Evolutionary conservation across 2,329 filamentous ascomycete genomes (phyloP).

Genomic region (Claviceps quebecensis): DNA sequence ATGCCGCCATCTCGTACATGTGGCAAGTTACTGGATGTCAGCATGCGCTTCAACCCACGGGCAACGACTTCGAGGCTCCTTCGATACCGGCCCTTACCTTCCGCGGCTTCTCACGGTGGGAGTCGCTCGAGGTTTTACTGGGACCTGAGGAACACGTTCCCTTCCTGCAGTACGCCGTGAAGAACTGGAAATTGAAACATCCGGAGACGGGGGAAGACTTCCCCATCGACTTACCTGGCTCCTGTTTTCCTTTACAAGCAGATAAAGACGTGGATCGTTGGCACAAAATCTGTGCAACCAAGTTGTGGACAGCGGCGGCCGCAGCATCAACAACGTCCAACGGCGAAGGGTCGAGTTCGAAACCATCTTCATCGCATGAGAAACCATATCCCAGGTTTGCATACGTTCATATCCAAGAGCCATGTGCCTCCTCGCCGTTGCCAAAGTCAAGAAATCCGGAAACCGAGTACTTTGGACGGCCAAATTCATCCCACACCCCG

Average conservation of each 20-base stretch:
- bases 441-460: slow-evolving; percentile 18
- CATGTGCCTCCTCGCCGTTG: slow-evolving; percentile 14
- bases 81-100: slow-evolving; percentile 70
- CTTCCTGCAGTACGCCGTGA: slow-evolving; percentile 68
- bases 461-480: slow-evolving; percentile 19
- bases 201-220: slow-evolving; percentile 60
- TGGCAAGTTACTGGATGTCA: slow-evolving; percentile 86
- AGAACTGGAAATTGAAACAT: slow-evolving; percentile 61
- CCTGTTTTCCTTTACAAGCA: slow-evolving; percentile 56
- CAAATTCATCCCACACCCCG: slow-evolving; percentile 27
- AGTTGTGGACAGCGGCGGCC: slow-evolving; percentile 53
- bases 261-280: slow-evolving; percentile 74
- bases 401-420: slow-evolving; percentile 21
- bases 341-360: slow-evolving; percentile 4
- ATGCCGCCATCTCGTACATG: slow-evolving; percentile 72
- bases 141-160: slow-evolving; percentile 78
- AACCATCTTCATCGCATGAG: slow-evolving; percentile 14
- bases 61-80: slow-evolving; percentile 59
- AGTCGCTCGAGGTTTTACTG: slow-evolving; percentile 78
- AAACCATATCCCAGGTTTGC: slow-evolving; percentile 22
- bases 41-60: slow-evolving; percentile 67
- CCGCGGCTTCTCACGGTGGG: slow-evolving; percentile 83
- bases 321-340: slow-evolving; percentile 18
- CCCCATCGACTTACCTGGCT: slow-evolving; percentile 40
- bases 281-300: slow-evolving; percentile 66